Percentiles rank a stretch among this genome's conserved stretches.
These are phyloP conservation scores for Xylariaceae sp. DNA, from an alignment of 2,329 filamentous ascomycete genomes.

Conservation along the genomic window DNA sequence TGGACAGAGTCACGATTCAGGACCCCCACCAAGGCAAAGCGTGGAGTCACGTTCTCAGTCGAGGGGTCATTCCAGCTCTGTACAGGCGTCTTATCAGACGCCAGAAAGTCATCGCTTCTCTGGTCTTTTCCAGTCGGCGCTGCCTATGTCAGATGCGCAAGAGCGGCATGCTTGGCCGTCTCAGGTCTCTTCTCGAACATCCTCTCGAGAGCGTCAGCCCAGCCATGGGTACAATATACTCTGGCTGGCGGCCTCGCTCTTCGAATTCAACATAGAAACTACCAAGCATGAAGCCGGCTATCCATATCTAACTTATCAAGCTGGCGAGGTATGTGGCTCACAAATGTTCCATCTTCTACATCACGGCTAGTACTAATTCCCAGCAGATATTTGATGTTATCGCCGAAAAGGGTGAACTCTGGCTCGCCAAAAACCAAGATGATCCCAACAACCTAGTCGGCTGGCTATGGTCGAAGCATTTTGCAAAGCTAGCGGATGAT, in stretches of 20 bases:
- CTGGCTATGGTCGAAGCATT: slow-evolving; percentile 99
- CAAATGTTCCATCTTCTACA: neutral
- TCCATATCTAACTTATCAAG: slow-evolving; percentile 91
- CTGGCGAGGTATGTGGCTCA: slow-evolving; percentile 65
- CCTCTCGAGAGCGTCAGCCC: slow-evolving; percentile 52
- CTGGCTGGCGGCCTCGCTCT: slow-evolving; percentile 88
- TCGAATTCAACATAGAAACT: slow-evolving; percentile 94
- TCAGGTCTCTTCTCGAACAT: slow-evolving; percentile 54
- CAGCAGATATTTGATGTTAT: slow-evolving; percentile 79
- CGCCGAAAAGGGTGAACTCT: slow-evolving; percentile 93
- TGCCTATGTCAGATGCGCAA: slow-evolving; percentile 68
- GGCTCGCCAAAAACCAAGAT: slow-evolving; percentile 96
- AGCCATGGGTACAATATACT: slow-evolving; percentile 64
- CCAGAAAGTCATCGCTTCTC: slow-evolving; percentile 56
- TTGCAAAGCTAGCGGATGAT: slow-evolving; percentile 61
- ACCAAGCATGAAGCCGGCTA: slow-evolving; percentile 90
- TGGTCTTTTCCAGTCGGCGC: slow-evolving; percentile 78
- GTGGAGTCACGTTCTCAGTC: slow-evolving; percentile 44
- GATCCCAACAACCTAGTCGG: slow-evolving; percentile 73
- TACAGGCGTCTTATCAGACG: slow-evolving; percentile 44
- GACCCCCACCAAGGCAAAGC: slow-evolving; percentile 46
- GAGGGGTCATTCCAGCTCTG: slow-evolving; percentile 52
- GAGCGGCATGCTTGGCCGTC: slow-evolving; percentile 50
- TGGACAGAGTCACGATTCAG: slow-evolving; percentile 54
- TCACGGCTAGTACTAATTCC: neutral